Base-by-base conservation (phyloP, 176 grass and related monocot species). In the sorghum (Sorghum bicolor) region DNA sequence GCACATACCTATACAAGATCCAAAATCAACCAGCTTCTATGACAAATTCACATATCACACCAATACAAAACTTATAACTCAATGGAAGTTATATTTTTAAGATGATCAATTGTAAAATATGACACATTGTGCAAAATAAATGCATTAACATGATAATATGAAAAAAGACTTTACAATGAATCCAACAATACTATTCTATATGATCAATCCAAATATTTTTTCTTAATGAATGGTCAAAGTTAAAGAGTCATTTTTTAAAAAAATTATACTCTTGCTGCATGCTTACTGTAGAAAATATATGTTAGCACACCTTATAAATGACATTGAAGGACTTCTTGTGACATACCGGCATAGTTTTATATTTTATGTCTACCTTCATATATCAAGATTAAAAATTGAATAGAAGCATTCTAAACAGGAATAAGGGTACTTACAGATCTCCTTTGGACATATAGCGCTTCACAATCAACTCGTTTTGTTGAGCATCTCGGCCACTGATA, bases 401-500 rank as follows among this genome's bases (percentile, higher is more conserved):
- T 61, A 4, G 0, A 61, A 11, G 57, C n/a, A 61, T 61, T 61
- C 57, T 61, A 26, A 58, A 24, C 55, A 60, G n/a, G 8, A 60
- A 50, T 8, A 73, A 47, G 7, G 67, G 67, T 45, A 90, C 90
- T 94, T 84, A 98, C 90, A 98, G 83, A 92, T 98, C 96, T 82
- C 96, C 93, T 93, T 98, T 98, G 28, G 96, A 98, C 93, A 95
- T 95, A 69, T 98, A 98, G 20, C 93, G 91, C 87, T 98, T 98
- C 76, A 98, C 96, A 62, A 95, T 80, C 64, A 98, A 88, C 80
- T 98, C 91, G 77, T 98, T 98, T 80, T 95, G 96, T 74, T 95
- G 96, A 87, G 96, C 96, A 86, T 95, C 96, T 38, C 96, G 91
- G 37, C 96, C 96, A 86, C 96, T 95, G 63, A 98, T 95, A 64